Evolutionary conservation across 2,329 filamentous ascomycete genomes (phyloP).

Genomic region (Fusarium sarcochroum): DNA sequence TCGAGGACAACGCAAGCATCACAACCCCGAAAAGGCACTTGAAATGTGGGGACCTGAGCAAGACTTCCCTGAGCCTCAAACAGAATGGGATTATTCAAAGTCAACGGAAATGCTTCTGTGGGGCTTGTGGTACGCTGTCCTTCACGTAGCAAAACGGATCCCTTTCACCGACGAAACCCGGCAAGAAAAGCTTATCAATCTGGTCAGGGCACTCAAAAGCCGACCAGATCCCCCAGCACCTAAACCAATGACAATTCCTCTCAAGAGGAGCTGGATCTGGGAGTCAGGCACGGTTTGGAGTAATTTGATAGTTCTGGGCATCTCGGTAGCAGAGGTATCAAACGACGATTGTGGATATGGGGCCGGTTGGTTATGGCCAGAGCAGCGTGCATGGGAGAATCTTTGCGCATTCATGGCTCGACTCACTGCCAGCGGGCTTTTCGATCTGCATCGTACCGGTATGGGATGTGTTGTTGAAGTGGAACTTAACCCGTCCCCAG

Average conservation of each 20-base stretch:
- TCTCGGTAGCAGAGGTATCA: not conserved
- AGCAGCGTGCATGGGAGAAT: conserved; percentile 16
- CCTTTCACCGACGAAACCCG: not conserved
- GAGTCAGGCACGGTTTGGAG: not conserved
- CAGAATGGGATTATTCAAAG: not conserved
- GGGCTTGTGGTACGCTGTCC: conserved; percentile 1
- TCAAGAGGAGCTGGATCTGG: conserved; percentile 18
- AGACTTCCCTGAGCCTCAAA: not conserved
- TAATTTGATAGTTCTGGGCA: not conserved
- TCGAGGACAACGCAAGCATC: not conserved
- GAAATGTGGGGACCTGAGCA: conserved; percentile 8
- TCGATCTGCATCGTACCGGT: not conserved
- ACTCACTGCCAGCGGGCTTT: not conserved
- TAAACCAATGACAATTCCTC: not conserved
- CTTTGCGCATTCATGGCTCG: conserved; percentile 5
- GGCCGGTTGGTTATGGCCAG: conserved; percentile 21
- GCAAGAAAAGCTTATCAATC: not conserved
- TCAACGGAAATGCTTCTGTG: not conserved
- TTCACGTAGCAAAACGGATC: not conserved
- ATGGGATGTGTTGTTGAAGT: rapidly evolving
- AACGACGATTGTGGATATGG: conserved; percentile 20
- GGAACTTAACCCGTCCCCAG: not conserved
- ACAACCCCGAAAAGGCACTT: not conserved
- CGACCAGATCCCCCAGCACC: conserved; percentile 5
- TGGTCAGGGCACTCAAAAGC: not conserved